A percentile compares a stretch with the other conserved stretches of the same genome.
phyloP scores from a whole-genome alignment of 805 yeast species.

The Starmerella potacharoeniae region DNA sequence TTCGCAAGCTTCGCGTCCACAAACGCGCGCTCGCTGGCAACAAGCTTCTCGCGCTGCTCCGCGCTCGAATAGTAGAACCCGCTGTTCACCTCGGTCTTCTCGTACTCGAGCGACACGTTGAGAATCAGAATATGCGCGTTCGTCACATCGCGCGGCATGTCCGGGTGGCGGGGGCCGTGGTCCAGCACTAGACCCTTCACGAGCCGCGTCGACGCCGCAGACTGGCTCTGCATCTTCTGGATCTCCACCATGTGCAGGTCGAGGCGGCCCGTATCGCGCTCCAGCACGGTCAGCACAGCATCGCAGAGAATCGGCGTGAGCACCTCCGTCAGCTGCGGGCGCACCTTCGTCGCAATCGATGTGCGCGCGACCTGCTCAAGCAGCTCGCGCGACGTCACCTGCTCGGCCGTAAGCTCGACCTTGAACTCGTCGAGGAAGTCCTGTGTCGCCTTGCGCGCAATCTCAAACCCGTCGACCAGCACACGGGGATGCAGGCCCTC shows the following conservation, averaged over 20 bases:
- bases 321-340: slow-evolving; percentile 60
- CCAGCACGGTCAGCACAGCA: slow-evolving; percentile 67
- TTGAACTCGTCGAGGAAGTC: slow-evolving; percentile 59
- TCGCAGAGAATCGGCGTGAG: slow-evolving; percentile 93
- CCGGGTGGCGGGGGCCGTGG: slow-evolving; percentile 98
- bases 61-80: slow-evolving; percentile 91
- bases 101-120: slow-evolving; percentile 92
- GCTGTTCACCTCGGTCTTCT: slow-evolving; percentile 93
- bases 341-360: slow-evolving; percentile 78
- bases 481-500: slow-evolving; percentile 97
- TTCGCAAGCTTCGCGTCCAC: slow-evolving; percentile 87
- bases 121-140: slow-evolving; percentile 79
- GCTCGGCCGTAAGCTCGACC: slow-evolving; percentile 31
- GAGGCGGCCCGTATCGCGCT: slow-evolving; percentile 40
- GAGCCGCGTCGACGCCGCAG: slow-evolving; percentile 71
- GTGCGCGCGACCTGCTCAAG: slow-evolving; percentile 85
- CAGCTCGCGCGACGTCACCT: slow-evolving; percentile 62
- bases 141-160: slow-evolving; percentile 82
- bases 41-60: slow-evolving; percentile 90
- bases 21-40: slow-evolving; percentile 83
- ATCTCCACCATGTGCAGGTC: slow-evolving; percentile 97
- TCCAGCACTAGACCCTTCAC: slow-evolving; percentile 86
- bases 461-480: slow-evolving; percentile 87
- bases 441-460: slow-evolving; percentile 68
- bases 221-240: slow-evolving; percentile 94